Evolutionary conservation across 495 filamentous ascomycete species (phyloP).

Genomic region (Penicillium crystallinum): DNA sequence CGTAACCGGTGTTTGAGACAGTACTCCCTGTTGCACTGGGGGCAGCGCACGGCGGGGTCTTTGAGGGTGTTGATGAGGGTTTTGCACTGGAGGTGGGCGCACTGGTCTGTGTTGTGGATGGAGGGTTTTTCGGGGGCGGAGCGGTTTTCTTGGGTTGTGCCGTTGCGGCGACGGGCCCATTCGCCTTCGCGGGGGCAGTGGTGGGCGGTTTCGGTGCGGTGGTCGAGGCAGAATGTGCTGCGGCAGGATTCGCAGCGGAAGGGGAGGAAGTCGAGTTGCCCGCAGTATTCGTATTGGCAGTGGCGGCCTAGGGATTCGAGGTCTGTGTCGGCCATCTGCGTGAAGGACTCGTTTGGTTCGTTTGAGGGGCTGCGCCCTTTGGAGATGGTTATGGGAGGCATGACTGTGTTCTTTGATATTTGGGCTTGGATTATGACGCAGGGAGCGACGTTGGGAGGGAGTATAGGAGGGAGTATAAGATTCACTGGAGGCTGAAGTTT

Average conservation of each 20-base stretch:
- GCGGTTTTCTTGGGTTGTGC: slow-evolving; percentile 19
- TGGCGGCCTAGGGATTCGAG: slow-evolving; percentile 80
- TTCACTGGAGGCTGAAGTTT: not conserved
- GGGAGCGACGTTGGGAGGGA: not conserved
- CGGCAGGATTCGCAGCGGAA: slow-evolving; percentile 89
- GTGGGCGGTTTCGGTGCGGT: slow-evolving; percentile 83
- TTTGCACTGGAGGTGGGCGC: slow-evolving; percentile 72
- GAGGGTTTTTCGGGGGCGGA: slow-evolving; percentile 44
- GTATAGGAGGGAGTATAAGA: too few species aligned
- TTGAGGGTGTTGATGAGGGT: slow-evolving; percentile 76
- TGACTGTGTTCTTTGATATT: slow-evolving; percentile 5
- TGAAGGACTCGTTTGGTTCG: slow-evolving; percentile 35
- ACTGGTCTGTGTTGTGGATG: slow-evolving; percentile 62
- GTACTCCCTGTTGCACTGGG: slow-evolving; percentile 75
- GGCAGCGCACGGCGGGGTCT: slow-evolving; percentile 74
- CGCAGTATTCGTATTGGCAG: slow-evolving; percentile 87
- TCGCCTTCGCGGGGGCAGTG: slow-evolving; percentile 74
- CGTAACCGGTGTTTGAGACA: slow-evolving; percentile 85
- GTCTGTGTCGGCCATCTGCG: slow-evolving; percentile 59
- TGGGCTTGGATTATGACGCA: not conserved
- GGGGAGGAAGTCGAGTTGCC: slow-evolving; percentile 92
- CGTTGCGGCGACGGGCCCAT: slow-evolving; percentile 68
- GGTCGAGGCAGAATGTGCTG: slow-evolving; percentile 87
- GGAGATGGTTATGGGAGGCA: slow-evolving; percentile 31
- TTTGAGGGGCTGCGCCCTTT: slow-evolving; percentile 12